Percentiles rank a stretch among this genome's conserved stretches.
phyloP scores from a whole-genome alignment of 75 land plant genomes.

The Larix kaempferi region DNA sequence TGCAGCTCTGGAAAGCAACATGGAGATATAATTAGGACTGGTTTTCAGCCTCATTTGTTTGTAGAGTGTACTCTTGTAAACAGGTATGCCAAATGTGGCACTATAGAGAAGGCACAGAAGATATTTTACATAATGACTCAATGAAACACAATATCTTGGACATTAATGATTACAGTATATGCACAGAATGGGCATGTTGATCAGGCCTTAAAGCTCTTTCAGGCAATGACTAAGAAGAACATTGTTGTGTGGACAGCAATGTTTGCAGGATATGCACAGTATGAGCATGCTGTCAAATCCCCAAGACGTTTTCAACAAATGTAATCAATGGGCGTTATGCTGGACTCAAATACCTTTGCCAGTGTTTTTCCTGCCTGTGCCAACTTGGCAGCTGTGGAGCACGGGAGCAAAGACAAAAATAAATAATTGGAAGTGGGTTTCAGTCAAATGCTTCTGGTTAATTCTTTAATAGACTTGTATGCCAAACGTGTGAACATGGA shows the following conservation, averaged over 20 bases:
- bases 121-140: too few species aligned
- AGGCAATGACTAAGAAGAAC: too few species aligned
- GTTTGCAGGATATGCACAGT: too few species aligned
- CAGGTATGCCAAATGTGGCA: too few species aligned
- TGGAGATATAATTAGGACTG: background rate
- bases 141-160: too few species aligned
- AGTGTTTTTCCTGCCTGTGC: slow-evolving; percentile 48
- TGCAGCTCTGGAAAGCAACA: slow-evolving; percentile 4
- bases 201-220: too few species aligned
- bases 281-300: slow-evolving; percentile 22
- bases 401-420: background rate
- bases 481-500: slow-evolving; percentile 9
- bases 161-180: too few species aligned
- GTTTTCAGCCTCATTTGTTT: too few species aligned
- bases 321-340: slow-evolving; percentile 15
- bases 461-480: slow-evolving; percentile 45
- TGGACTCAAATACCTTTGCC: slow-evolving; percentile 58
- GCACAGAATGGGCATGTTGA: too few species aligned
- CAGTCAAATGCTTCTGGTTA: slow-evolving; percentile 23
- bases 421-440: slow-evolving; percentile 19
- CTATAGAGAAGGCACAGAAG: too few species aligned
- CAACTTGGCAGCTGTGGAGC: background rate
- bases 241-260: too few species aligned
- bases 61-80: too few species aligned
- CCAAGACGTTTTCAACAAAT: slow-evolving; percentile 28